Conservation (phyloP, 2,329 filamentous ascomycete species). For the Pyricularia grisea region DNA sequence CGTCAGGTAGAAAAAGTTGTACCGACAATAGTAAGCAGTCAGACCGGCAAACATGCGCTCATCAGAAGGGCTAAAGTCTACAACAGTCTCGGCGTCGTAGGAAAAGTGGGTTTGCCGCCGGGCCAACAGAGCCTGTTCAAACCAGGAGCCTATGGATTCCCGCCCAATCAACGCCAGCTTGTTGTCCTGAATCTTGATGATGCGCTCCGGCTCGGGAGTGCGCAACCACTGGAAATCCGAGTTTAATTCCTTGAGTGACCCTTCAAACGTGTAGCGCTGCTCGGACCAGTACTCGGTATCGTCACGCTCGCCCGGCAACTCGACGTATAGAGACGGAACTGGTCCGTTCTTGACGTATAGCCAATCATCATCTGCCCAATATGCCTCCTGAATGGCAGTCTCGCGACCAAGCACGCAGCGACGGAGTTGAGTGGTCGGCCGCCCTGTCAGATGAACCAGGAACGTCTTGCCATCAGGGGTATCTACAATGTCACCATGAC, state of each 20-base stretch:
- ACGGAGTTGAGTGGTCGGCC: constrained; percentile 39
- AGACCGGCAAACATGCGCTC: constrained; percentile 53
- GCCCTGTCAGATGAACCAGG: constrained; percentile 42
- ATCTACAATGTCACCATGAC: constrained; percentile 60
- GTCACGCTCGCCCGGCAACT: constrained; percentile 37
- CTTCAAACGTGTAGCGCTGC: constrained; percentile 34
- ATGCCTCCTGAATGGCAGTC: constrained; percentile 48
- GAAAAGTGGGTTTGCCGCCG: constrained; percentile 56
- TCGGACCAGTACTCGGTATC: constrained; percentile 41
- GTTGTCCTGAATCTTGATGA: constrained; percentile 27
- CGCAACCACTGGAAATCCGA: constrained; percentile 49
- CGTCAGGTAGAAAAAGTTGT: constrained; percentile 55
- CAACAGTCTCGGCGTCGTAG: constrained; percentile 81
- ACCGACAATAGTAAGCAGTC: constrained; percentile 53
- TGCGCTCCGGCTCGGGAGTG: constrained; percentile 43
- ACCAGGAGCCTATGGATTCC: constrained; percentile 47
- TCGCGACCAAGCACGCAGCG: constrained; percentile 46
- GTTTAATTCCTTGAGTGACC: constrained; percentile 24
- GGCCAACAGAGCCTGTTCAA: constrained; percentile 47
- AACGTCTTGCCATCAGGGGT: constrained; percentile 42
- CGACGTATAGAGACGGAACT: constrained; percentile 41
- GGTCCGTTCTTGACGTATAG: constrained; percentile 51
- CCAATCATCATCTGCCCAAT: constrained; percentile 52
- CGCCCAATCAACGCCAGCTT: constrained; percentile 39
- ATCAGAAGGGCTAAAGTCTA: constrained; percentile 55